Percentiles rank a stretch among this genome's conserved stretches.
phyloP scores from a whole-genome alignment of 2,329 filamentous ascomycete species.

The Fusarium sp. region DNA sequence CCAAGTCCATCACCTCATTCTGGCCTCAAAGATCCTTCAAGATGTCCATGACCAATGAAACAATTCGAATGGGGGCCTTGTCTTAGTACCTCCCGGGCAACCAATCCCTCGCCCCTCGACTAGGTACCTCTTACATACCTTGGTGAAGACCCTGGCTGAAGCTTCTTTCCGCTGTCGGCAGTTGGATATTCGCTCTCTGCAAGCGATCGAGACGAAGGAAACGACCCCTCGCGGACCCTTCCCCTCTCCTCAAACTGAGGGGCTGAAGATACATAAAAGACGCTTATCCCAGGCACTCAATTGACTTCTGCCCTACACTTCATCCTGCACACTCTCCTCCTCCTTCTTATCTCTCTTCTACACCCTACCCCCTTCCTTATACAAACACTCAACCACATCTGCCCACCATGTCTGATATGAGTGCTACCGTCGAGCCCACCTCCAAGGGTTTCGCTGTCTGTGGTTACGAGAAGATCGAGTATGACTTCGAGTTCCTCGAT shows the following conservation, averaged over 20 bases:
- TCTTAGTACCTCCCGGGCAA: slow-evolving; percentile 7
- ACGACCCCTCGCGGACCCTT: not conserved
- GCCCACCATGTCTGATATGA: slow-evolving; percentile 76
- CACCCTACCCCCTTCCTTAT: slow-evolving; percentile 12
- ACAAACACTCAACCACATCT: not conserved
- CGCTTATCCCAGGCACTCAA: slow-evolving; percentile 16
- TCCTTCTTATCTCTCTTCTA: not conserved
- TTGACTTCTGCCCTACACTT: slow-evolving; percentile 1
- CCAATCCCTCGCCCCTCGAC: rapidly evolving
- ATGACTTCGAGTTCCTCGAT: slow-evolving; percentile 82
- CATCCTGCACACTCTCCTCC: slow-evolving; percentile 27
- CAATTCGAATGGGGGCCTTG: not conserved
- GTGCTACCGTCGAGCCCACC: slow-evolving; percentile 75
- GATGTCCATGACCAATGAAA: slow-evolving; percentile 16
- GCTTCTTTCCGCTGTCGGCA: slow-evolving; percentile 25
- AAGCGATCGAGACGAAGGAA: slow-evolving; percentile 1
- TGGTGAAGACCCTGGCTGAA: slow-evolving; percentile 15
- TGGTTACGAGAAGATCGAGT: slow-evolving; percentile 83
- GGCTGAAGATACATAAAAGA: slow-evolving; percentile 31
- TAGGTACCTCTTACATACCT: slow-evolving; percentile 16
- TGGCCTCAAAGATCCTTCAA: slow-evolving; percentile 12
- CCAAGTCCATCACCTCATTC: slow-evolving; percentile 26
- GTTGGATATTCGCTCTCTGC: slow-evolving; percentile 16
- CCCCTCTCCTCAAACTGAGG: not conserved
- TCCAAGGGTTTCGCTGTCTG: slow-evolving; percentile 77